A percentile compares a stretch with the other conserved stretches of the same genome.
These are phyloP conservation scores for Vachellia pachyceras DNA, from an alignment of 306 rosid species.

Conservation along the genomic window DNA sequence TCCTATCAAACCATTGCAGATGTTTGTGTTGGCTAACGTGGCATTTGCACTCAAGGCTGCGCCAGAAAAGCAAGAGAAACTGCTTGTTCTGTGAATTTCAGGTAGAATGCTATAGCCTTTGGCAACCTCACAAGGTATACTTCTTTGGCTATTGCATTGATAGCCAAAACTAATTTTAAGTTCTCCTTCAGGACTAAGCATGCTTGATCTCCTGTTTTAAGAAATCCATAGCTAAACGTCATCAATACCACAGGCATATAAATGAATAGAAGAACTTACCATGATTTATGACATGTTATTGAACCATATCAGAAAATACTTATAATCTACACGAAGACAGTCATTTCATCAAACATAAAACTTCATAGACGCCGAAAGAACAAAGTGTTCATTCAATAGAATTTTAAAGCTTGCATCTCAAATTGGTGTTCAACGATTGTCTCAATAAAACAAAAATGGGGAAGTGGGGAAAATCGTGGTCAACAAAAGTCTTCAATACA, in stretches of 20 bases:
- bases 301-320: slow-evolving; percentile 4
- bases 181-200: slow-evolving; percentile 73
- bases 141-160: slow-evolving; percentile 68
- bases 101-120: slow-evolving; percentile 49
- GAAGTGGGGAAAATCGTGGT: neutral
- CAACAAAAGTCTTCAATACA: neutral
- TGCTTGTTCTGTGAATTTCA: slow-evolving; percentile 72
- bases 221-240: slow-evolving; percentile 38
- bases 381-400: neutral
- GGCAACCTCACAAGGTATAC: slow-evolving; percentile 48
- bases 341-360: slow-evolving; percentile 6
- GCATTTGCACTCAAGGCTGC: slow-evolving; percentile 97
- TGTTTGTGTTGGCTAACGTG: slow-evolving; percentile 96
- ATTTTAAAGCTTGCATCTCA: slow-evolving; percentile 31
- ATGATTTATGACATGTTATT: slow-evolving; percentile 4
- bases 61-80: slow-evolving; percentile 96
- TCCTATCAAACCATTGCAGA: slow-evolving; percentile 95
- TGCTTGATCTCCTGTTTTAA: slow-evolving; percentile 47
- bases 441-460: slow-evolving; percentile 1
- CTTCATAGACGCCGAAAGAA: slow-evolving; percentile 4
- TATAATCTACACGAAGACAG: neutral
- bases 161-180: slow-evolving; percentile 95
- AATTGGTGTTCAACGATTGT: slow-evolving; percentile 13
- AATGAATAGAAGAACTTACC: slow-evolving; percentile 5
- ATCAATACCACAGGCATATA: slow-evolving; percentile 30